Evolutionary conservation across 2,329 filamentous ascomycete genomes (phyloP).

Genomic region (Scedosporium aurantiacum): DNA sequence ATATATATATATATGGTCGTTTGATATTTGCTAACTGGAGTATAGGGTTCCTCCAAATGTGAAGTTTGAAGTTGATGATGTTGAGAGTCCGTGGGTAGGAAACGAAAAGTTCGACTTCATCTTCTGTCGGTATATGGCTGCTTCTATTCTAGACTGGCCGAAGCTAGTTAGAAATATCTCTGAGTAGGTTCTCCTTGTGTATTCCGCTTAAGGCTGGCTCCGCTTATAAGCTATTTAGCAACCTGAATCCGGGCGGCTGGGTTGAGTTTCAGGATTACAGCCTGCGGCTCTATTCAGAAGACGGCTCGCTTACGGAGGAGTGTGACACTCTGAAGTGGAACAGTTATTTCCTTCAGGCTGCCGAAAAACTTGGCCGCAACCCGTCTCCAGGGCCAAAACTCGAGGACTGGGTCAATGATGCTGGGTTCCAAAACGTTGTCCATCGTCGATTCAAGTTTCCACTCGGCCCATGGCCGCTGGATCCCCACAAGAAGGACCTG

Average conservation of each 20-base stretch:
- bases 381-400: constrained; percentile 19
- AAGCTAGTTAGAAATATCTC: constrained; percentile 33
- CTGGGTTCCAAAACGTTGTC: constrained; percentile 40
- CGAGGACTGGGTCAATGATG: constrained; percentile 20
- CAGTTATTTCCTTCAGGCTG: constrained; percentile 15
- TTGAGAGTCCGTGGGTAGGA: constrained; percentile 45
- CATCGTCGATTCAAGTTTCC: constrained; percentile 41
- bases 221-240: constrained; percentile 19
- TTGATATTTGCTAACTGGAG: no score
- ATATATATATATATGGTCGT: no score
- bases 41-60: constrained; percentile 38
- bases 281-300: constrained; percentile 14
- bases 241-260: constrained; percentile 43
- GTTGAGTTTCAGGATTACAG: constrained; percentile 44
- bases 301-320: constrained; percentile 13
- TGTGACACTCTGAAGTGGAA: constrained; percentile 14
- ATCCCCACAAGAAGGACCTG: constrained; percentile 16
- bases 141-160: constrained; percentile 46
- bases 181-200: constrained; percentile 21
- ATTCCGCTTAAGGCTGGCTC: no score
- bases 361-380: constrained; percentile 12
- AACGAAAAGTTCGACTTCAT: constrained; percentile 46
- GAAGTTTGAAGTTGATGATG: constrained; percentile 45
- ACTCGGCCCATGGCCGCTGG: constrained; percentile 42
- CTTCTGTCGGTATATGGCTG: constrained; percentile 45